These are phyloP conservation scores for Diaporthe sp. DNA, from an alignment of 2,329 filamentous ascomycete genomes.

Conservation along the genomic window DNA sequence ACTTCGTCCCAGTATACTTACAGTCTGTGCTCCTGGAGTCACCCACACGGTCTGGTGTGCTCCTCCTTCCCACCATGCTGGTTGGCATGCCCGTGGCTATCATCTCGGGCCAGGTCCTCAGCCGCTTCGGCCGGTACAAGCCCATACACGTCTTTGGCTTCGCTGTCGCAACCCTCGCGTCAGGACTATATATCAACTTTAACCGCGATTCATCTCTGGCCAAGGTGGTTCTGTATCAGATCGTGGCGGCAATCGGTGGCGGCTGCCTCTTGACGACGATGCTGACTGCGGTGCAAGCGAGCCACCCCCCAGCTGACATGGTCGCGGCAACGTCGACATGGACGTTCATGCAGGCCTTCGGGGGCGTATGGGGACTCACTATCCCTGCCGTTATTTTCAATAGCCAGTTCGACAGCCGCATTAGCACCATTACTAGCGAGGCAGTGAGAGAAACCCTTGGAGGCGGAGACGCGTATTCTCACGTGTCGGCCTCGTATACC, in stretches of 20 bases:
- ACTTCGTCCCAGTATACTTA: conserved; percentile 57
- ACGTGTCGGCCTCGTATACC: neutral
- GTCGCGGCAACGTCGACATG: neutral
- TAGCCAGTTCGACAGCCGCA: neutral
- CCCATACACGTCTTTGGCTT: conserved; percentile 39
- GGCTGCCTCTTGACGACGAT: neutral
- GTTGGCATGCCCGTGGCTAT: conserved; percentile 38
- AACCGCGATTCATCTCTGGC: neutral
- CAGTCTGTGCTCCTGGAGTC: conserved; percentile 49
- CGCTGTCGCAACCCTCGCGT: neutral
- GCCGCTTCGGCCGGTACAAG: conserved; percentile 40
- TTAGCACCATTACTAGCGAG: conserved; percentile 21
- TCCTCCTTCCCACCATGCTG: conserved; percentile 40
- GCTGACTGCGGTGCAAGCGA: neutral
- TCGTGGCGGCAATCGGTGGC: neutral
- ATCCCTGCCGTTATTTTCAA: conserved; percentile 13
- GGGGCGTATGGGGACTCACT: neutral
- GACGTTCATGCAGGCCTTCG: conserved; percentile 3
- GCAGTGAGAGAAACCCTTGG: neutral
- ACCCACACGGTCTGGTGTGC: conserved; percentile 44
- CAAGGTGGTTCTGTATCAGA: conserved; percentile 8
- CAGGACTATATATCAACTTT: conserved; percentile 16
- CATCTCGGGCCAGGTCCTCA: conserved; percentile 39
- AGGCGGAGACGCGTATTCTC: neutral
- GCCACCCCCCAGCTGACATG: neutral